Evolutionary conservation across 495 filamentous ascomycete species (phyloP), one percentile per base, ranked within the genome.

Genomic region (Penicillium taxi): DNA sequence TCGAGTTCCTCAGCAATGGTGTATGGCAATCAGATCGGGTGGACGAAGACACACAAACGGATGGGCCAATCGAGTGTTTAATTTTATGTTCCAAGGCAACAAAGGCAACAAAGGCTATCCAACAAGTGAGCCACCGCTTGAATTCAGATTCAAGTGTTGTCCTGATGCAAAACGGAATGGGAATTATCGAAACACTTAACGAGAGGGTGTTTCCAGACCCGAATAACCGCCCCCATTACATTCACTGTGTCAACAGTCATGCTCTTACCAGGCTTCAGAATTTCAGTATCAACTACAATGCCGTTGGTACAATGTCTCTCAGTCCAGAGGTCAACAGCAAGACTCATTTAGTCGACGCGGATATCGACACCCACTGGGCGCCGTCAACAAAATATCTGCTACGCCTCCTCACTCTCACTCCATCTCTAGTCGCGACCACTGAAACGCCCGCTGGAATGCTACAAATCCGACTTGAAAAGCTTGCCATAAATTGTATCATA

Each of bases 91-190:
- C 73, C 8, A 76, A 85, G 44, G 66, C 78, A 0, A 58, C 70
- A 5, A 46, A 73, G 20, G 81, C 77, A 0, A 45, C 77, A 7
- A 45, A 62, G 2, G 78, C 80, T 2, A 50, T 96, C 12, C 39
- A 54, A 17, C 42, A 56, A 1, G 66, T 96, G 26, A 56, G 56
- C 5, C 69, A 84, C 42, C 73, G 86, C 6, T 63, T 98, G n/a
- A 75, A 75, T 21, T 61, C 67, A 3, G 63, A 74, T 9, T 86
- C 86, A 2, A 89, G 88, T 0, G 72, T 98, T 20, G 70, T 82
- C 25, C 75, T 98, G 15, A 50, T 94, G 4, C 83, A 93, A 35
- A 84, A 90, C 31, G 88, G 86, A 4, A 74, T 96, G 64, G 90
- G 89, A 2, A 56, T 81, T 2, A 60, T 87, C 18, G 85, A 95